Base-by-base conservation (phyloP, 768 basidiomycete genomes). In the Mycena epipterygia region DNA sequence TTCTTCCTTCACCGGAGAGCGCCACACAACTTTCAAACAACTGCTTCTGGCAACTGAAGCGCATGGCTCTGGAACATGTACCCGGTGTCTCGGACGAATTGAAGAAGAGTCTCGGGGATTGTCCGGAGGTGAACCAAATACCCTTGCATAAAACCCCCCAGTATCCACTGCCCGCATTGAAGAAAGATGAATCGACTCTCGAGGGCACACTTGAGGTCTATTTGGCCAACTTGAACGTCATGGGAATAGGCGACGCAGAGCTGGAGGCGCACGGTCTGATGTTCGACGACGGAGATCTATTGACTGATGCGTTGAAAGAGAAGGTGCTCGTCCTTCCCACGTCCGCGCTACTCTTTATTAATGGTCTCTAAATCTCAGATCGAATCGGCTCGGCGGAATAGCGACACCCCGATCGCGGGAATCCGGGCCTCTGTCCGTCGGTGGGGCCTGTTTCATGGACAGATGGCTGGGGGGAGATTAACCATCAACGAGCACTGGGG, bases 401-500 rank as follows among this genome's bases (percentile, higher is more conserved):
- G 52, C 25, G 49, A 27, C 13, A n/a, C 41, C 17, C 64, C 64
- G 21, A 57, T 66, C 2, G 64, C 64, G 1, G 53, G 64, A 14
- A 29, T 66, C 32, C n/a, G 52, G 2, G 64, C 52, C 2, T 64
- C 64, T 11, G n/a, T 25, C 16, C 52, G 70, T 5, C 73, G 75
- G 29, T 67, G 71, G 27, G 77, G 79, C 5, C 55, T 79, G 3
- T 74, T 80, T 29, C 78, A 80, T 37, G 65, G 64, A 12, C 76
- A 79, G 53, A 68, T 80, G 48, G 68, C 79, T 0, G 70, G 70
- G 0, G 53, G 64, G n/a, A 75, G 74, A 1, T 58, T 75, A 51
- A 51, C 73, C 14, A 71, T 70, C 5, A 80, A 80, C 55, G 74
- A 80, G 57, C 71, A 64, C 41, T 80, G 79, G 79, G 79, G 79